Evolutionary conservation across 139 green algal genomes (phyloP).

Genomic region (Choricystis sp.): DNA sequence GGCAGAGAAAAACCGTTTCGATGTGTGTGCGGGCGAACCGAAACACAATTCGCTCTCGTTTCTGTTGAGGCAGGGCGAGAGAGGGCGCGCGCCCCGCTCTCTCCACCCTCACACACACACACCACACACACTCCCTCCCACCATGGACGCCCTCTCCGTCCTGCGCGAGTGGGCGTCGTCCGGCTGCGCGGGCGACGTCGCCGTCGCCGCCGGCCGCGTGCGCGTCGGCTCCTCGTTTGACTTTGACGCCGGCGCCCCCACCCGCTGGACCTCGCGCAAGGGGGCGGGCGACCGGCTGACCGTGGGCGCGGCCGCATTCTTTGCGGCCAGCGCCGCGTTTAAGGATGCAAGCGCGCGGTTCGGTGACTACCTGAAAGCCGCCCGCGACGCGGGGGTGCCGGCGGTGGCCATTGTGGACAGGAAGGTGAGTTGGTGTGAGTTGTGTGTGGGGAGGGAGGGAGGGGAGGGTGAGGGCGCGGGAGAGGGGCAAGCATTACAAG

Average conservation of each 20-base stretch:
- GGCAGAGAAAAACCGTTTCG: no score
- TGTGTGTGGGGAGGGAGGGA: no score
- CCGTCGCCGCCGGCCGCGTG: background rate
- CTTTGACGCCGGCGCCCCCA: slow-evolving; percentile 4
- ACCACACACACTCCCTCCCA: slow-evolving; percentile 1
- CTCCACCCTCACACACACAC: background rate
- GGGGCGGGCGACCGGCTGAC: background rate
- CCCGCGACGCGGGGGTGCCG: background rate
- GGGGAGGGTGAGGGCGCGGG: no score
- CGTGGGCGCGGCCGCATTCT: background rate
- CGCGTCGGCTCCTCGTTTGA: slow-evolving; percentile 6
- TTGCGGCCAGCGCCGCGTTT: background rate
- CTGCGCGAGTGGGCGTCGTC: slow-evolving; percentile 3
- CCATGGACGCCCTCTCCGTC: slow-evolving; percentile 8
- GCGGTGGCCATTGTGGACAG: background rate
- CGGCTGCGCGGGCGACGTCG: slow-evolving; percentile 2
- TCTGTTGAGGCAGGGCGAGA: background rate
- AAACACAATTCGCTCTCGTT: background rate
- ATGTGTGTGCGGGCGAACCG: no score
- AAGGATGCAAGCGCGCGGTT: no score
- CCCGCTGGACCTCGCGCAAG: background rate
- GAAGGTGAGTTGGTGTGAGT: no score
- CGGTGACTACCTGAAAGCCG: background rate
- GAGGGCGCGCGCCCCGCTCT: background rate
- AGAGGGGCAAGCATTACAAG: no score